phyloP scores from a whole-genome alignment of 176 grass and related monocot genomes.

The Oryza nivara region DNA sequence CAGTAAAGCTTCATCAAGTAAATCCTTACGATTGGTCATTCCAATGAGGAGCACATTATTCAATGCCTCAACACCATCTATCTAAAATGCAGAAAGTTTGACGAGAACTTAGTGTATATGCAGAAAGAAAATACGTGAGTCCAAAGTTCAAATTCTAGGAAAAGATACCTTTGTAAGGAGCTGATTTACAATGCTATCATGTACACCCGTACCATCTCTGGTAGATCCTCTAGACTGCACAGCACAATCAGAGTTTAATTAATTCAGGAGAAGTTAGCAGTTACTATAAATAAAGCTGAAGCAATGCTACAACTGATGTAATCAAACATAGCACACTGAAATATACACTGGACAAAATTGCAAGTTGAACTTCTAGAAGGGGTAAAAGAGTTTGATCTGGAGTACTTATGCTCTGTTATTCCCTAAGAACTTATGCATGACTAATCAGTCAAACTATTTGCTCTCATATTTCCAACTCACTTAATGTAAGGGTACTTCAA shows the following conservation, averaged over 20 bases:
- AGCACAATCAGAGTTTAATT: constrained; percentile 43
- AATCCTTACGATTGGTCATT: constrained; percentile 98
- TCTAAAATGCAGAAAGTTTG: constrained; percentile 58
- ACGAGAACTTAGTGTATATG: constrained; percentile 28
- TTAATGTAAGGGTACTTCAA: background rate
- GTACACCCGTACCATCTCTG: constrained; percentile 91
- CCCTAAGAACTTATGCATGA: background rate
- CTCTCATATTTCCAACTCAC: background rate
- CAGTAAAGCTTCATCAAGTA: constrained; percentile 93
- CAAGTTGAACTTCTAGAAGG: constrained; percentile 24
- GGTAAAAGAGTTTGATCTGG: constrained; percentile 7
- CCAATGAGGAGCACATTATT: constrained; percentile 99
- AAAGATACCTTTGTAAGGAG: constrained; percentile 87
- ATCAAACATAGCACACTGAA: background rate
- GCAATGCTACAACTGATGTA: background rate
- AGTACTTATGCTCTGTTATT: background rate
- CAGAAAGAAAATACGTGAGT: constrained; percentile 26
- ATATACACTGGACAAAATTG: background rate
- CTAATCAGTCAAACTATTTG: background rate
- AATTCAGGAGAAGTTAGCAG: constrained; percentile 2
- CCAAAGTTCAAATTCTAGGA: constrained; percentile 24
- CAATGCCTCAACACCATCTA: constrained; percentile 93
- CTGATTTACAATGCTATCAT: constrained; percentile 97
- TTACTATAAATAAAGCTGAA: constrained; percentile 33
- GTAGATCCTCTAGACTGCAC: constrained; percentile 91